phyloP scores from a whole-genome alignment of 257 asterid genomes.

The Ilex asprella region DNA sequence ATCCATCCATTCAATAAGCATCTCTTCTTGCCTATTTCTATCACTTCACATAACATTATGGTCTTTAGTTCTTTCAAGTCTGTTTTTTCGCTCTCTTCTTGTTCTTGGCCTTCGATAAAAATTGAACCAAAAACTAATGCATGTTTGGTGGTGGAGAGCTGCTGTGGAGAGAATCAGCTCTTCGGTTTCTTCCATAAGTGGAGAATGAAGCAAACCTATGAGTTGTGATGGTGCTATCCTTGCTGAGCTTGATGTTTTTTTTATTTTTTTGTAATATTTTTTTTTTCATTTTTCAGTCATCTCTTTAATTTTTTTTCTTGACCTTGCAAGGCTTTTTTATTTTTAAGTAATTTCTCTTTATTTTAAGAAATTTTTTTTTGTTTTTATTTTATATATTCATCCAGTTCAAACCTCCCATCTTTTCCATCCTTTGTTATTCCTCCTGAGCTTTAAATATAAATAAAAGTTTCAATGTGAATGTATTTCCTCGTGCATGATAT shows the following conservation, averaged over 20 bases:
- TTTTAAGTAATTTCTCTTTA: too few species aligned
- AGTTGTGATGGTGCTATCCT: constrained; percentile 12
- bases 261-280: not conserved
- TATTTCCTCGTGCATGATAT: too few species aligned
- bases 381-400: not conserved
- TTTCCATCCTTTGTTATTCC: constrained; percentile 17
- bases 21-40: constrained; percentile 2
- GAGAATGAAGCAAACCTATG: rapidly evolving
- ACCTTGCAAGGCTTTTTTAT: constrained; percentile 32
- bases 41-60: constrained; percentile 9
- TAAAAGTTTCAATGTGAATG: too few species aligned
- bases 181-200: too few species aligned
- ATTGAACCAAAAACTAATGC: not conserved
- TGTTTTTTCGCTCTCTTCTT: constrained; percentile 16
- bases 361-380: too few species aligned
- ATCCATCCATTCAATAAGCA: constrained; percentile 15
- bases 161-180: not conserved
- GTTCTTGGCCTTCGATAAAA: not conserved
- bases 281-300: rapidly evolving
- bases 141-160: not conserved
- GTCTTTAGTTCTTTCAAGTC: not conserved
- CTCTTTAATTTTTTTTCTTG: constrained; percentile 17
- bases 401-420: constrained; percentile 20
- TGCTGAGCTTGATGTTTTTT: constrained; percentile 12
- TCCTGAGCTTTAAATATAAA: constrained; percentile 21